Base-by-base conservation (phyloP, 2,329 filamentous ascomycete species). In the Pyrenophora tritici-repentis region DNA sequence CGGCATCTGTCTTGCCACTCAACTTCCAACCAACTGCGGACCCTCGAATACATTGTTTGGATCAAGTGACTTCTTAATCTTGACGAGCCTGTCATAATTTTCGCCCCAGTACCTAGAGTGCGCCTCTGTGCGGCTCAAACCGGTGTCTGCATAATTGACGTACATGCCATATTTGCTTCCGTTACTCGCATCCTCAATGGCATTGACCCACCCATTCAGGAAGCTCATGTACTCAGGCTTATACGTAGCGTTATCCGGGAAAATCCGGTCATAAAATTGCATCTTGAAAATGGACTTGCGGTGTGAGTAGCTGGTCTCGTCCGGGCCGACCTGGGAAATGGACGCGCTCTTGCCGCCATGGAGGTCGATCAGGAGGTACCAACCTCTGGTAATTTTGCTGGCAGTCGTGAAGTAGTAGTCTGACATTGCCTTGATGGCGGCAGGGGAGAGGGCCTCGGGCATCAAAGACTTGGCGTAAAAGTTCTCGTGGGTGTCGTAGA, bases 121-220 rank as follows among this genome's bases (percentile, higher is more conserved):
- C 4, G 79, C 79, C 29, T 73, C 71, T 1, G 70, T 68, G 26
- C 71, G 70, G 40, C 69, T 71, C 57, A 81, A 64, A 33, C 68
- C 73, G 7, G 78, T 72, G 63, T 82, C 79, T 14, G 77, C 75
- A 55, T 81, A 82, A 65, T 81, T 81, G 59, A 77, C 75, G 59
- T 81, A 82, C 68, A 76, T 76, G 16, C 76, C 77, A 67, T 72
- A 77, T 24, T 73, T 59, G 24, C 44, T 47, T 2, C 42, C 53
- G 0, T 53, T 47, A 6, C 53, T 63, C 17, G 63, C 63, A 38
- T 63, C 51, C 10, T 50, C 63, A 42, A 74, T 59, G 6, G 59
- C 63, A 13, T 71, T 65, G 20, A 75, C 68, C 69, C 75, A 77
- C 39, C 68, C 67, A 24, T 76, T 67, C 17, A 77, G 34, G 40